These are phyloP conservation scores for Coprinopsis cinerea DNA, from an alignment of 768 basidiomycete species.

Conservation along the genomic window DNA sequence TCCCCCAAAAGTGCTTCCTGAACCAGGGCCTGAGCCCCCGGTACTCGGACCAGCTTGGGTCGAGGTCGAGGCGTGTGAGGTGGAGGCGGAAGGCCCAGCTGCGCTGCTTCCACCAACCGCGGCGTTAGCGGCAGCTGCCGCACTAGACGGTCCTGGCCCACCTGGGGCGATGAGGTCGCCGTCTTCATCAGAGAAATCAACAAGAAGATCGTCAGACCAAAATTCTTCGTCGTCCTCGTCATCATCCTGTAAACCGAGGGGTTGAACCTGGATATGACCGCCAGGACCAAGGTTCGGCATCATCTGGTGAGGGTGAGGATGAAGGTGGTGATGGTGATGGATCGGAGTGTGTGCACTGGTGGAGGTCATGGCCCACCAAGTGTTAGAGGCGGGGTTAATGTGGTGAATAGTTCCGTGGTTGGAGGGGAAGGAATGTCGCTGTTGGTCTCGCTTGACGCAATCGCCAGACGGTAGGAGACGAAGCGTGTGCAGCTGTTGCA, in stretches of 20 bases:
- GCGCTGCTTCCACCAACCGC: neutral
- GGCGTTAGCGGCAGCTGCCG: neutral
- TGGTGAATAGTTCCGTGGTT: neutral
- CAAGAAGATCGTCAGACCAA: no score
- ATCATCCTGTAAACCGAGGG: neutral
- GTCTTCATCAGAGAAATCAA: no score
- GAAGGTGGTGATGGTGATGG: neutral
- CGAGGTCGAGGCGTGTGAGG: no score
- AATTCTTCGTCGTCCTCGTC: neutral
- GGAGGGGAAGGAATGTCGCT: neutral
- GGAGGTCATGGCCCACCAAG: neutral
- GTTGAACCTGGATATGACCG: neutral
- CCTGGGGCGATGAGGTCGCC: no score
- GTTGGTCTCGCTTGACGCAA: slow-evolving; percentile 9
- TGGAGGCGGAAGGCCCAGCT: neutral
- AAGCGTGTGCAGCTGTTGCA: slow-evolving; percentile 20
- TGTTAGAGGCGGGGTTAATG: neutral
- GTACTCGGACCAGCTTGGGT: neutral
- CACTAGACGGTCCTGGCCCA: no score
- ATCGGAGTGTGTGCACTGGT: neutral
- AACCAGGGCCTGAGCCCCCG: neutral
- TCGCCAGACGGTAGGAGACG: slow-evolving; percentile 13
- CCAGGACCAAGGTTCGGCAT: neutral
- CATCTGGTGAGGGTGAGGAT: neutral
- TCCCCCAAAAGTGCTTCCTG: neutral